These are phyloP conservation scores for Ophiostoma novo-ulmi DNA, from an alignment of 2,329 filamentous ascomycete species.

Conservation along the genomic window DNA sequence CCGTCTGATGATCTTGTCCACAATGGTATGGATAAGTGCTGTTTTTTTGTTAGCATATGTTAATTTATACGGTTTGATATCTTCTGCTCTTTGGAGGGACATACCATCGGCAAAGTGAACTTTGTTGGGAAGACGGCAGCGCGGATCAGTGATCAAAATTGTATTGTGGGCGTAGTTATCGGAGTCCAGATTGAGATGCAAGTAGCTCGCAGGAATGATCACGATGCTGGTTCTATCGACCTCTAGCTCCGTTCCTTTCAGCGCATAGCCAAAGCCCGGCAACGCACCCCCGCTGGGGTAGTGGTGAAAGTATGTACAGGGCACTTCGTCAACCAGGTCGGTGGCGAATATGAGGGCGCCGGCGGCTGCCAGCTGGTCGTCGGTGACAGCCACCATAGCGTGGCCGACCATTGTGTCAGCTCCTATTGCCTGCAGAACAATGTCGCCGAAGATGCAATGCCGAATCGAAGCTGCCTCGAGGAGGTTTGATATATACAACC, in stretches of 20 bases:
- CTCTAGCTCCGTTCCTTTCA: neutral
- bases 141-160: neutral
- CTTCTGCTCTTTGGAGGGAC: neutral
- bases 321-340: neutral
- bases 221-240: neutral
- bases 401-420: neutral
- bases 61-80: neutral
- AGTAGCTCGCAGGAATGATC: neutral
- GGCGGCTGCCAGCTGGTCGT: neutral
- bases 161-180: neutral
- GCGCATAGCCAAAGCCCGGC: neutral
- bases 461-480: neutral
- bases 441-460: neutral
- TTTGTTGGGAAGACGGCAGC: conserved; percentile 3
- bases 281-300: neutral
- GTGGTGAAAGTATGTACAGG: neutral
- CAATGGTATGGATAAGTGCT: neutral
- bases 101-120: neutral
- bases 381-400: neutral
- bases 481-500: neutral
- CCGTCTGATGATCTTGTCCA: neutral
- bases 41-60: neutral
- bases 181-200: neutral
- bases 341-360: neutral
- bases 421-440: neutral